Percentiles rank a stretch among this genome's conserved stretches.
These are phyloP conservation scores for Paratinospora sagittata DNA, from an alignment of 164 flowering plant species.

Conservation along the genomic window DNA sequence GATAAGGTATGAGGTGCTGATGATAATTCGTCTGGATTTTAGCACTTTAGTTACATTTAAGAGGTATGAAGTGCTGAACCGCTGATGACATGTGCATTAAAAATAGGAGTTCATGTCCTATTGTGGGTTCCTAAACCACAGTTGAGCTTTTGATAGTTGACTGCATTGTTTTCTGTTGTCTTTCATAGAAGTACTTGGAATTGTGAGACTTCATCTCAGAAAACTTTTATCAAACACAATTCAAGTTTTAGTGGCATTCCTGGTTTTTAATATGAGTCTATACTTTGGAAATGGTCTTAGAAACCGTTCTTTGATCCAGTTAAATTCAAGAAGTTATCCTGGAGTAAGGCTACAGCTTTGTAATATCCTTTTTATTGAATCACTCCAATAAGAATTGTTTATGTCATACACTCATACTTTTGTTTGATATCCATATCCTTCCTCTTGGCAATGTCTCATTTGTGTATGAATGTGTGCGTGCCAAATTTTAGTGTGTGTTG, in stretches of 20 bases:
- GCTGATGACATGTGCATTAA: neutral
- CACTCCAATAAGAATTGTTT: too few relatives aligned
- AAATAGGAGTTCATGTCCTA: neutral
- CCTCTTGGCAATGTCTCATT: too few relatives aligned
- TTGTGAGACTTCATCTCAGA: neutral
- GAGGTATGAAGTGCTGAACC: neutral
- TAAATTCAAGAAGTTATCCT: too few relatives aligned
- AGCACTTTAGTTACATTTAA: neutral
- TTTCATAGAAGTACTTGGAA: neutral
- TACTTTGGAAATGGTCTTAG: neutral
- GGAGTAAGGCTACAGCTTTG: too few relatives aligned
- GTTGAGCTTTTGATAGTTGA: neutral
- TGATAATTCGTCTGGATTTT: neutral
- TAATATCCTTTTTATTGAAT: too few relatives aligned
- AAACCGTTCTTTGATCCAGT: neutral
- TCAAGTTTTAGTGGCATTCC: neutral
- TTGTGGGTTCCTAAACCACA: neutral
- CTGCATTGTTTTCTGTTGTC: neutral
- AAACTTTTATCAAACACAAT: neutral
- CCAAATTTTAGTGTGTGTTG: too few relatives aligned
- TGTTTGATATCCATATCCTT: too few relatives aligned
- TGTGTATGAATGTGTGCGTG: too few relatives aligned
- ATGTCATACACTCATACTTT: too few relatives aligned
- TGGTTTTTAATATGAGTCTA: neutral
- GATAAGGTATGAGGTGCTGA: conserved; percentile 60